Conservation (phyloP, 75 land plant genomes). For the Selaginella tamariscina region DNA sequence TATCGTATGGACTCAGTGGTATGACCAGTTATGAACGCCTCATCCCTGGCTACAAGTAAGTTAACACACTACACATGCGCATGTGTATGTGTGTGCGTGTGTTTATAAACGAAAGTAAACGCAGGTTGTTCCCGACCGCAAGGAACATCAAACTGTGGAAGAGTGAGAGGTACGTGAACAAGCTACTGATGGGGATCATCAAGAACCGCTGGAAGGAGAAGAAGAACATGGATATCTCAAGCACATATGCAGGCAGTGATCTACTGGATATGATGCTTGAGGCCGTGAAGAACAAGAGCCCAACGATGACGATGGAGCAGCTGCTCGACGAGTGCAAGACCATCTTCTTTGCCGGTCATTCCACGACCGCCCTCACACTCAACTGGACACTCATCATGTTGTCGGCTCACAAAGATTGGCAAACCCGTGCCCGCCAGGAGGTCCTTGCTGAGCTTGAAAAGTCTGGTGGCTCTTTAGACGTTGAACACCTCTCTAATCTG, state of each 20-base stretch:
- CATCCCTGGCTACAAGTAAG: conserved; percentile 8
- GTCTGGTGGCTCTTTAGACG: background rate
- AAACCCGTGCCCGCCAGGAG: background rate
- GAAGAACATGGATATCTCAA: background rate
- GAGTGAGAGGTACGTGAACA: conserved; percentile 4
- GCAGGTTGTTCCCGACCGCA: background rate
- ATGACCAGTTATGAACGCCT: background rate
- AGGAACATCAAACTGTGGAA: background rate
- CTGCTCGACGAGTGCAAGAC: conserved; percentile 10
- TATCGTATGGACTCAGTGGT: background rate
- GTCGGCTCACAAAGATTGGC: conserved; percentile 5
- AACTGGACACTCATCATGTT: conserved; percentile 6
- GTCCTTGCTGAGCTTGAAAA: background rate
- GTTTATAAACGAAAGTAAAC: too few species aligned
- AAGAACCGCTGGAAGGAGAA: background rate
- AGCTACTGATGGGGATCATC: background rate
- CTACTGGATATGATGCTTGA: conserved; percentile 8
- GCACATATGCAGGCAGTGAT: background rate
- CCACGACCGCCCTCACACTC: conserved; percentile 1
- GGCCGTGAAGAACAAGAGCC: background rate
- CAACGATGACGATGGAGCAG: conserved; percentile 9
- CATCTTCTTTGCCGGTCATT: conserved; percentile 9
- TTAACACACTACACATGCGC: background rate
- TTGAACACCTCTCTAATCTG: background rate
- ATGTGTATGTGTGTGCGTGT: too few species aligned